phyloP scores from a whole-genome alignment of 495 filamentous ascomycete genomes.

The Lindgomyces ingoldianus region DNA sequence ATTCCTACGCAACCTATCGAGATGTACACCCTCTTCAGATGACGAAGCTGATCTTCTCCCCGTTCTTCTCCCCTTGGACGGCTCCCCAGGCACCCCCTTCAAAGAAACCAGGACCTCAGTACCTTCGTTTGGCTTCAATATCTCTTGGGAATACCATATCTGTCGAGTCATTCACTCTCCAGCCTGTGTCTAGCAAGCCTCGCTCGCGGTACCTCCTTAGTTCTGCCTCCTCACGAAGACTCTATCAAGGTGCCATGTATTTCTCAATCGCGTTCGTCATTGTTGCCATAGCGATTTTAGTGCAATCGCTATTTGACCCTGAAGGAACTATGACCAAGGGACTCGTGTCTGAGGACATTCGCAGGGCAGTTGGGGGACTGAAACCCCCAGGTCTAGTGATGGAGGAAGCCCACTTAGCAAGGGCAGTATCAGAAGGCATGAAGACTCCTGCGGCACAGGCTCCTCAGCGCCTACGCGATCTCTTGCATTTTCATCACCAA shows the following conservation, averaged over 20 bases:
- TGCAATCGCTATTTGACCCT: constrained; percentile 68
- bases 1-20: constrained; percentile 62
- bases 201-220: constrained; percentile 69
- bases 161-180: constrained; percentile 80
- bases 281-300: constrained; percentile 57
- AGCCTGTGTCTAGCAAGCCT: constrained; percentile 49
- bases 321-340: constrained; percentile 61
- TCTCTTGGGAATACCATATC: constrained; percentile 82
- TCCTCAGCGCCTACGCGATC: constrained; percentile 31
- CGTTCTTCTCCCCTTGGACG: constrained; percentile 49
- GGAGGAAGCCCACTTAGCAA: constrained; percentile 19
- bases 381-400: constrained; percentile 17
- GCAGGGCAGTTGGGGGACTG: constrained; percentile 39
- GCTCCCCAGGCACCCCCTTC: constrained; percentile 49
- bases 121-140: constrained; percentile 80
- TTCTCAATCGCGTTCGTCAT: constrained; percentile 54
- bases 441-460: constrained; percentile 14
- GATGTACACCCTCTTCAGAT: constrained; percentile 82
- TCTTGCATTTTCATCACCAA: constrained; percentile 25
- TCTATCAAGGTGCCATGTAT: constrained; percentile 51
- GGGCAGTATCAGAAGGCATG: not conserved
- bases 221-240: constrained; percentile 54
- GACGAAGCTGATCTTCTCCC: constrained; percentile 79
- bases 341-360: constrained; percentile 48
- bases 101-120: constrained; percentile 50